phyloP scores from a whole-genome alignment of 2,329 filamentous ascomycete genomes.

The Zymoseptoria crescenta region DNA sequence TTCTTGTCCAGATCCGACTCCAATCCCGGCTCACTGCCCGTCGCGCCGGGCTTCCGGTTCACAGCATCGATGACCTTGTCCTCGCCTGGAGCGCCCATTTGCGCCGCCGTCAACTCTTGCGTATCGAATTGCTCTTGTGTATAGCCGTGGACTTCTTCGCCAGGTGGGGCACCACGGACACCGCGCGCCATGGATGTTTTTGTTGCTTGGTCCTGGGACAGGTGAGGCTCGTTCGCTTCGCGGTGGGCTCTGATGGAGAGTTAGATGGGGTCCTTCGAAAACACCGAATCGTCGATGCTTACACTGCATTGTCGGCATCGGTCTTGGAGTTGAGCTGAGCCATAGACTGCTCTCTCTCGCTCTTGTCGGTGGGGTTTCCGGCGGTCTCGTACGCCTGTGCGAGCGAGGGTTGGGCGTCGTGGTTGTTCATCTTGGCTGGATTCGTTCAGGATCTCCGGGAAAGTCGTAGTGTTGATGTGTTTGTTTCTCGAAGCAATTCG shows the following conservation, averaged over 20 bases:
- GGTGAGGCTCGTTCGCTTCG: conserved; percentile 30
- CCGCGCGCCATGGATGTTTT: conserved; percentile 35
- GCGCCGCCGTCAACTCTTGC: conserved; percentile 40
- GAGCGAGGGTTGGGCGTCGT: conserved; percentile 36
- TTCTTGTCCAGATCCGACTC: conserved; percentile 43
- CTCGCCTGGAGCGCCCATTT: conserved; percentile 44
- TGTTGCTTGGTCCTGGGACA: conserved; percentile 29
- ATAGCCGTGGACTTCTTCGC: conserved; percentile 37
- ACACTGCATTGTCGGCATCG: conserved; percentile 20
- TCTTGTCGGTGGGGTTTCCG: conserved; percentile 39
- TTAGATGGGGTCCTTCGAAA: background rate
- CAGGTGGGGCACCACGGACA: conserved; percentile 37
- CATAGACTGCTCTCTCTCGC: conserved; percentile 32
- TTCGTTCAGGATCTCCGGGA: background rate
- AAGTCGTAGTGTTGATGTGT: background rate
- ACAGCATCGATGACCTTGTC: conserved; percentile 39
- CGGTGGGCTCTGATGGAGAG: conserved; percentile 27
- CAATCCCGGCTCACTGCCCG: conserved; percentile 33
- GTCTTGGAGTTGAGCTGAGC: conserved; percentile 30
- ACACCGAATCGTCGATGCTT: conserved; percentile 1
- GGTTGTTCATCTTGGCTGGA: conserved; percentile 29
- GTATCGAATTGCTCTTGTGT: conserved; percentile 37
- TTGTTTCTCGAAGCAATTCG: background rate
- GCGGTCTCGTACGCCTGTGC: conserved; percentile 40
- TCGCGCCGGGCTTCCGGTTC: conserved; percentile 30